phyloP scores from a whole-genome alignment of 208 protist genomes.

The Leishmania tarentolae region DNA sequence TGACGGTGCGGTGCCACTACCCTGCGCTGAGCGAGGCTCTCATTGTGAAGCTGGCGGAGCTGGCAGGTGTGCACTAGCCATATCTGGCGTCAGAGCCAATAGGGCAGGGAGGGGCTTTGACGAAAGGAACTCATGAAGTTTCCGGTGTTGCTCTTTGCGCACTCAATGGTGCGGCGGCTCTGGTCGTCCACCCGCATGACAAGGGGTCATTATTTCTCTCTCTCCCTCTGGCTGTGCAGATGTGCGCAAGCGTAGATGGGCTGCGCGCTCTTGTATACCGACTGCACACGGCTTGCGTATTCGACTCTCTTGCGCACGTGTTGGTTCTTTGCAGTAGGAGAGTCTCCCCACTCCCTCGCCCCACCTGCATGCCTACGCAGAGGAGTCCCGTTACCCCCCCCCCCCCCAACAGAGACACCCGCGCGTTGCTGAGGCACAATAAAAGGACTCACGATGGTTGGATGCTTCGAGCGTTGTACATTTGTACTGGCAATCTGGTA shows the following conservation, averaged over 20 bases:
- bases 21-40: conserved; percentile 51
- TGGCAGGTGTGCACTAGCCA: conserved; percentile 18
- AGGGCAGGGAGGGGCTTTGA: not conserved
- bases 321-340: not conserved
- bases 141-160: not conserved
- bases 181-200: not conserved
- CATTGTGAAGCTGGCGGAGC: conserved; percentile 51
- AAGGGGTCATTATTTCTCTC: not conserved
- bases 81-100: not conserved
- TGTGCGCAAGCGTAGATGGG: not conserved
- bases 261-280: not conserved
- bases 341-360: not conserved
- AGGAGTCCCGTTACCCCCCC: not conserved
- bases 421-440: not conserved
- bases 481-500: not conserved
- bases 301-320: not conserved
- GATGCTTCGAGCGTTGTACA: not conserved
- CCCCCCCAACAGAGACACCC: not conserved
- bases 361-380: not conserved
- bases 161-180: not conserved
- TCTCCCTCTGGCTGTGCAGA: not conserved
- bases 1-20: conserved; percentile 56
- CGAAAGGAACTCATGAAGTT: not conserved
- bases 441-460: not conserved
- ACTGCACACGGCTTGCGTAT: not conserved